phyloP scores from a whole-genome alignment of 2,329 filamentous ascomycete genomes.

The Lachnellula hyalina region DNA sequence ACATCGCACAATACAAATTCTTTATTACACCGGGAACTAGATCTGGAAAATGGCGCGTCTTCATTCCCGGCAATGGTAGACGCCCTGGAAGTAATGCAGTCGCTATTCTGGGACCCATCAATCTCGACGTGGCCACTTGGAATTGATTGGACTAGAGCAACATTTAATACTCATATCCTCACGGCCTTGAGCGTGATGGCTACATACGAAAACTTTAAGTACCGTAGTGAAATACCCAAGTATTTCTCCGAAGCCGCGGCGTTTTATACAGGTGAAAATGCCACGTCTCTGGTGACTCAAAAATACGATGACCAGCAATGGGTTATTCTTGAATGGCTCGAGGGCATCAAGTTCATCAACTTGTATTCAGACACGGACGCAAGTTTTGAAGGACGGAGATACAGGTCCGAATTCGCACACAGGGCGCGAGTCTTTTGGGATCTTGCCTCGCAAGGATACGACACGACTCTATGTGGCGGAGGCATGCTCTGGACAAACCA shows the following conservation, averaged over 20 bases:
- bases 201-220: slow-evolving; percentile 69
- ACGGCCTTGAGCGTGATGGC: slow-evolving; percentile 71
- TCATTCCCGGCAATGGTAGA: slow-evolving; percentile 35
- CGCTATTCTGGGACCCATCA: slow-evolving; percentile 67
- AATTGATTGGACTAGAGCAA: slow-evolving; percentile 92
- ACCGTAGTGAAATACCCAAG: slow-evolving; percentile 36
- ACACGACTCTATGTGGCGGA: slow-evolving; percentile 71
- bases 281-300: slow-evolving; percentile 66
- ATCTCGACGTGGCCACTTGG: slow-evolving; percentile 72
- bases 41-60: too few species aligned
- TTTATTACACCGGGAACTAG: too few species aligned
- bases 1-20: too few species aligned
- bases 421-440: slow-evolving; percentile 83
- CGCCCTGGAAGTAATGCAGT: slow-evolving; percentile 71
- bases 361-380: slow-evolving; percentile 58
- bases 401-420: slow-evolving; percentile 72
- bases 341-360: slow-evolving; percentile 70
- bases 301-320: slow-evolving; percentile 94
- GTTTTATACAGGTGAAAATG: slow-evolving; percentile 85
- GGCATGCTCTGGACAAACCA: slow-evolving; percentile 90
- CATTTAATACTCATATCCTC: slow-evolving; percentile 73
- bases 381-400: slow-evolving; percentile 71
- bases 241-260: slow-evolving; percentile 73
- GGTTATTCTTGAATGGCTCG: slow-evolving; percentile 89
- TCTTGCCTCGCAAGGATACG: slow-evolving; percentile 73